A percentile compares a stretch with the other conserved stretches of the same genome.
These are phyloP conservation scores for Aspergillus sp. DNA, from an alignment of 2,329 filamentous ascomycete species.

Conservation along the genomic window DNA sequence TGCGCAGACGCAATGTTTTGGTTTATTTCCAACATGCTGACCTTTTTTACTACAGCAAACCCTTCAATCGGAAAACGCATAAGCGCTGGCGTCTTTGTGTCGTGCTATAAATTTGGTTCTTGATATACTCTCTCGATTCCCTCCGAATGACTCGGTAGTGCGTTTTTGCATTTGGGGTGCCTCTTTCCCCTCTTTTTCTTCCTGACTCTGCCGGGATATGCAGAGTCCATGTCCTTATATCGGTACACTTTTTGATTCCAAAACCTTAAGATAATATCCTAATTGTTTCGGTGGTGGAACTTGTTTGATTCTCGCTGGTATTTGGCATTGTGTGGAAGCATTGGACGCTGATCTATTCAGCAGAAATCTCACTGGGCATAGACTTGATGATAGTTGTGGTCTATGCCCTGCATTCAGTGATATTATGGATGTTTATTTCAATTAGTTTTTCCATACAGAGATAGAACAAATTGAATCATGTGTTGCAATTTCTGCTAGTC, in stretches of 20 bases:
- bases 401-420: too few species aligned
- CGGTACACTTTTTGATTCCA: constrained; percentile 25
- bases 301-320: too few species aligned
- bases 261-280: constrained; percentile 34
- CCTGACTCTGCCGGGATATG: constrained; percentile 12
- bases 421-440: too few species aligned
- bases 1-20: neutral
- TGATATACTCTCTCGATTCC: constrained; percentile 21
- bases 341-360: too few species aligned
- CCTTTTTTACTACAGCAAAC: constrained; percentile 30
- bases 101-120: constrained; percentile 25
- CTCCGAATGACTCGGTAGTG: constrained; percentile 7
- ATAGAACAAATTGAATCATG: too few species aligned
- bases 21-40: constrained; percentile 8
- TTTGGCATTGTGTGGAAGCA: too few species aligned
- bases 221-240: constrained; percentile 31
- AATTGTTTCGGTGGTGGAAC: constrained; percentile 17
- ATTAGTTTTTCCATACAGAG: too few species aligned
- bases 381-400: too few species aligned
- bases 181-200: constrained; percentile 17
- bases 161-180: constrained; percentile 16
- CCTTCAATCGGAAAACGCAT: constrained; percentile 40
- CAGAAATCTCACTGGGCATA: too few species aligned
- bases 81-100: constrained; percentile 25
- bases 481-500: too few species aligned